These are phyloP conservation scores for Salix koriyanagi DNA, from an alignment of 345 rosid genomes.

Conservation along the genomic window DNA sequence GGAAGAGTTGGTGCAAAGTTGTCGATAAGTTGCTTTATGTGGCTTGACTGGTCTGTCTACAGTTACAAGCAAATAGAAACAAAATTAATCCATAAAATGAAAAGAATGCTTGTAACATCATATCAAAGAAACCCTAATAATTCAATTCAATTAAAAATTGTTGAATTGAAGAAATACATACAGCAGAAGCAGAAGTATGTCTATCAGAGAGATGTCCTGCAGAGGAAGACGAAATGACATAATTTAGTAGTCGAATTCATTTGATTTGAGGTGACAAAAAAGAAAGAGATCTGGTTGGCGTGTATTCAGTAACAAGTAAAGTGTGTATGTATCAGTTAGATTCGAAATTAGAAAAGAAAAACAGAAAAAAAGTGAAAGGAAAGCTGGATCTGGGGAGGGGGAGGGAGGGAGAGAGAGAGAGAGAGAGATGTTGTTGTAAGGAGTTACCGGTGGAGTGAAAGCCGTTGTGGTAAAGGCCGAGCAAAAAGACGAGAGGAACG, in stretches of 20 bases:
- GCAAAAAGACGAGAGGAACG: slow-evolving; percentile 85
- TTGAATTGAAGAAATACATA: neutral
- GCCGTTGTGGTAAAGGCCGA: slow-evolving; percentile 68
- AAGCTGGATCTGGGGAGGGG: slow-evolving; percentile 25
- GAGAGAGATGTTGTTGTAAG: neutral
- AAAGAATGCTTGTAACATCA: neutral
- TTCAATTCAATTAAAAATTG: neutral
- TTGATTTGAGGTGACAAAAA: neutral
- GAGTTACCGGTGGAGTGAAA: slow-evolving; percentile 54
- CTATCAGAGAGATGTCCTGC: slow-evolving; percentile 57
- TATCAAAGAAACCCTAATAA: neutral
- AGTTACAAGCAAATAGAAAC: neutral
- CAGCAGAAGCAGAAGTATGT: slow-evolving; percentile 11
- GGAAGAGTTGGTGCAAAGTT: slow-evolving; percentile 47
- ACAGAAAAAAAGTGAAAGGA: slow-evolving; percentile 10
- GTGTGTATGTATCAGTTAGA: neutral
- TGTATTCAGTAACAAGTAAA: neutral
- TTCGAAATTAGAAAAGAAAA: neutral
- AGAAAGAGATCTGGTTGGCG: slow-evolving; percentile 9
- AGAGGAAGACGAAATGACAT: slow-evolving; percentile 2
- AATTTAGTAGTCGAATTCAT: neutral
- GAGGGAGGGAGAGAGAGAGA: neutral
- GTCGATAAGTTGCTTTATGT: slow-evolving; percentile 42
- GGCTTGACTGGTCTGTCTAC: slow-evolving; percentile 47
- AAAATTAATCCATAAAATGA: neutral